Base-by-base conservation (phyloP, 495 filamentous ascomycete species). In the Glonium stellatum region DNA sequence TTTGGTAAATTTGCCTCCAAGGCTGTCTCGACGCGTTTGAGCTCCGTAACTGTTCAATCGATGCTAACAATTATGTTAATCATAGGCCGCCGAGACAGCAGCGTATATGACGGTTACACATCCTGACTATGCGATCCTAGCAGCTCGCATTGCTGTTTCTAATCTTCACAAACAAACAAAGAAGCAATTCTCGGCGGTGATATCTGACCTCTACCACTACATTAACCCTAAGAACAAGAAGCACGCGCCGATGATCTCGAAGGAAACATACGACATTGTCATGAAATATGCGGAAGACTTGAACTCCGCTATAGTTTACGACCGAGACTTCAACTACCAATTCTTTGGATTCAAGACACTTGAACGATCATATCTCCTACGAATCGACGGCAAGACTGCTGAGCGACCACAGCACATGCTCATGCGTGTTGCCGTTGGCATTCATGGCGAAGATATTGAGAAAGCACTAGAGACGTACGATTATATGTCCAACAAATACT, bases 151-250 rank as follows among this genome's bases (percentile, higher is more conserved):
- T 68, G 93, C 93, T 64, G 95, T 98, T 27, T 97, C 93, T 64
- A 98, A 98, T 80, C 87, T 98, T 57, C 93, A 98, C 83, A 98
- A 98, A 79, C 93, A 98, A 80, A 98, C 93, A 39, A 97, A 97
- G 82, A 98, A 98, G 81, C 92, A 97, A 72, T 98, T 92, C 76
- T 97, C 93, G 5, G 80, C 89, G 59, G 93, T 97, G 58, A 82
- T 98, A 64, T 85, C 84, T 63, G 93, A 97, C 69, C 83, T 98
- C 18, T 96, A 91, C 78, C 82, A 97, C 77, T 98, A 96, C 76
- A 76, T 95, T 71, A 98, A 98, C 77, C 93, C 93, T 21, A 95
- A 91, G 79, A 97, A 96, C 73, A 76, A 79, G 41, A 87, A 82
- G 66, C 72, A 81, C 23, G 88, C 90, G 27, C 91, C 93, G 27